Evolutionary conservation across 2,329 filamentous ascomycete species (phyloP).

Genomic region (Davidsoniella eucalypti): DNA sequence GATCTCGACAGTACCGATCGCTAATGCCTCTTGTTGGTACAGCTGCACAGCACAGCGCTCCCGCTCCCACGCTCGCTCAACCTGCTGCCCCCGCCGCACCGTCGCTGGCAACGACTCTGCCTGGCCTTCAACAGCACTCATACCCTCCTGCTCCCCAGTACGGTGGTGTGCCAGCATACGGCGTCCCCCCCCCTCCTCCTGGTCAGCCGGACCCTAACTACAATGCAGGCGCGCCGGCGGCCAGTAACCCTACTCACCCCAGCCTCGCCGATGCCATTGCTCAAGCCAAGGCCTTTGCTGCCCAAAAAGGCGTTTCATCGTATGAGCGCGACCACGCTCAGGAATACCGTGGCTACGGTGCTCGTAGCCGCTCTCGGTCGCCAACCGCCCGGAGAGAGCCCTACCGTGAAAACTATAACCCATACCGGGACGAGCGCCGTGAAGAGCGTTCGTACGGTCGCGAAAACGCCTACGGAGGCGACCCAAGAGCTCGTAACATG

Average conservation of each 20-base stretch:
- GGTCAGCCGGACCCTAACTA: conserved; percentile 1
- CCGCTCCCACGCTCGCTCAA: conserved; percentile 1
- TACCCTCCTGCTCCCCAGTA: conserved; percentile 8
- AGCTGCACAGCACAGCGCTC: conserved; percentile 10
- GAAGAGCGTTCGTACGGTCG: conserved; percentile 41
- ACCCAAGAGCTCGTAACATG: conserved; percentile 36
- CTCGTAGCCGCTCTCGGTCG: conserved; percentile 55
- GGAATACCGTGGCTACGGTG: conserved; percentile 17
- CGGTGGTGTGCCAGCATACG: conserved; percentile 3
- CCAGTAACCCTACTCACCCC: neutral
- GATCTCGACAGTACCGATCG: neutral
- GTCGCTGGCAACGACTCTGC: neutral
- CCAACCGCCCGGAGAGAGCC: conserved; percentile 49
- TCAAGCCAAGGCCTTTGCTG: conserved; percentile 66
- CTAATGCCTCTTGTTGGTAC: neutral
- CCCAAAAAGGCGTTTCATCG: conserved; percentile 54
- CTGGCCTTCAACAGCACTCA: conserved; percentile 6
- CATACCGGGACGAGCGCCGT: conserved; percentile 73
- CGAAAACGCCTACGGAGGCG: conserved; percentile 24
- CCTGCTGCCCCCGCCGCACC: neutral
- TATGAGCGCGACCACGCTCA: conserved; percentile 32
- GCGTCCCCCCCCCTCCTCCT: conserved; percentile 3
- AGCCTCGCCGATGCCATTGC: conserved; percentile 50
- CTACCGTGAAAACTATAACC: conserved; percentile 61
- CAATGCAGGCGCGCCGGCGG: neutral